Evolutionary conservation across 495 filamentous ascomycete genomes (phyloP), one percentile per base, ranked within the genome.

Genomic region (Saxispiralis lemnorum): DNA sequence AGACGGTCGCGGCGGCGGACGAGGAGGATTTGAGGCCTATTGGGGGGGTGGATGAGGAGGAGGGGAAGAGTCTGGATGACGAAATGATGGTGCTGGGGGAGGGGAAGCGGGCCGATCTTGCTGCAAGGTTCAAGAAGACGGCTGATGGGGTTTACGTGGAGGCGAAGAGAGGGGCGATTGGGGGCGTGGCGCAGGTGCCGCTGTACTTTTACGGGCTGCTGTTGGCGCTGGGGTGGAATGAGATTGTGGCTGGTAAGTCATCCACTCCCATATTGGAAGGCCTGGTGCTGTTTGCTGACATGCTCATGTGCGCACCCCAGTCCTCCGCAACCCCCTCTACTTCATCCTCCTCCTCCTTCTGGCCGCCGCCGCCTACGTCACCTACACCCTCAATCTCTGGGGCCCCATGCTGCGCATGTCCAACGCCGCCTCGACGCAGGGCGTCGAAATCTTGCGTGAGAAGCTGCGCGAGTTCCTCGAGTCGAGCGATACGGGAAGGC

Each of bases 101-200:
- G 56, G 69, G 73, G 32, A 95, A 95, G 54, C 71, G 76, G 43
- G 78, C 85, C 55, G 89, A 96, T 60, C 70, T 96, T 43, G 79
- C 81, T 11, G 78, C 86, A n/a, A 70, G 89, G 48, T 97, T 97
- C 66, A 94, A 93, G 70, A 94, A 95, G 66, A 83, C 81, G 48
- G 89, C 89, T 13, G 89, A 97, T 56, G 89, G 85, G 0, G 86
- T 97, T 2, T 97, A 88, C 51, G 86, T 97, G 33, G 89, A 97
- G 61, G 89, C 89, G 28, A 96, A 95, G 69, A 73, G 89, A 36
- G 83, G 85, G 62, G 88, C 89, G 30, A 93, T 96, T 55, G 89
- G 89, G 35, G 86, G 88, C 45, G 81, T 97, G 51, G 83, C 84
- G 2, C 86, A 96, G 62, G 81, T 96, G 44, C 89, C 89, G 15